Percentiles rank a stretch among this genome's conserved stretches.
phyloP scores from a whole-genome alignment of 768 basidiomycete genomes.

The Holtermannia corniformis region DNA sequence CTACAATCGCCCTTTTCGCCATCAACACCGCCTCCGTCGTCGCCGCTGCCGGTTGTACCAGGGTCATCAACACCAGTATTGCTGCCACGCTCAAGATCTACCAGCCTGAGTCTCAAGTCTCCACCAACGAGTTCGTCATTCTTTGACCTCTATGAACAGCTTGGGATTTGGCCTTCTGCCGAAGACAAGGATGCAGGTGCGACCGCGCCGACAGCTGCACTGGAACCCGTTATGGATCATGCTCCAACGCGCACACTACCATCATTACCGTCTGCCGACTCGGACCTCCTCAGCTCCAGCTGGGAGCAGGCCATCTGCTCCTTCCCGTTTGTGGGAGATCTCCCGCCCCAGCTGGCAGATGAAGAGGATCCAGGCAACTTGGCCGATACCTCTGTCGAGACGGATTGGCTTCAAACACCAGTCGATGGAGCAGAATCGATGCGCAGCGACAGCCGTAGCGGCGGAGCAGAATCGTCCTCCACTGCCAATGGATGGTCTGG shows the following conservation, averaged over 20 bases:
- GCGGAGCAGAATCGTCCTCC: neutral
- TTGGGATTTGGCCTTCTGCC: conserved; percentile 34
- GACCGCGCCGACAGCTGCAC: neutral
- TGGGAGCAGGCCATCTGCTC: neutral
- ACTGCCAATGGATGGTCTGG: neutral
- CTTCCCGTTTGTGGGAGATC: neutral
- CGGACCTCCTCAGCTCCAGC: neutral
- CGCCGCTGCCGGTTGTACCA: conserved; percentile 7
- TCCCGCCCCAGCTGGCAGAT: neutral
- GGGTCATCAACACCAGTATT: conserved; percentile 11
- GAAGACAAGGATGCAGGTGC: conserved; percentile 9
- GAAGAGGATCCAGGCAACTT: neutral
- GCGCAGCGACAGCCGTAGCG: too few relatives aligned
- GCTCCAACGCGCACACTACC: neutral
- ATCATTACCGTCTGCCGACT: neutral
- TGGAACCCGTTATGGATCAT: neutral
- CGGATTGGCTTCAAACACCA: neutral
- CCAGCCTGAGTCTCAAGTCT: conserved; percentile 32
- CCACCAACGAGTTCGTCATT: conserved; percentile 34
- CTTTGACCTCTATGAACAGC: conserved; percentile 37
- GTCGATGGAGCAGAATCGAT: neutral
- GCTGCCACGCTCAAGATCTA: conserved; percentile 28
- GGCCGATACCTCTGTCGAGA: neutral
- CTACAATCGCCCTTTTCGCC: neutral
- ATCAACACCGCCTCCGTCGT: conserved; percentile 11